Conservation (phyloP, 192 early-diverging fungal genomes). For the Endogone sp. region DNA sequence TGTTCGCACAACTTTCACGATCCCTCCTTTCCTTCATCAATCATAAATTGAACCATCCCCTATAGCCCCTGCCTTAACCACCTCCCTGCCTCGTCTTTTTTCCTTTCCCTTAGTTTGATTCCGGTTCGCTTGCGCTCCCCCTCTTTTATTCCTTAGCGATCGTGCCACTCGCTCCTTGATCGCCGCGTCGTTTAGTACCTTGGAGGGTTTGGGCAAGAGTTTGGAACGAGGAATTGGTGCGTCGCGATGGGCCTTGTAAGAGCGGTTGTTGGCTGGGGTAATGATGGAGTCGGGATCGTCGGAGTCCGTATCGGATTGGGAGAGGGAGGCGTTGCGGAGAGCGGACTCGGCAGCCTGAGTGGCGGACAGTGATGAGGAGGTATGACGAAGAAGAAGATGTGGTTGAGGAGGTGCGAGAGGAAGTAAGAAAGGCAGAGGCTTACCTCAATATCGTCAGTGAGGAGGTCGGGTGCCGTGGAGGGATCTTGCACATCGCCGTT, state of each 20-base stretch:
- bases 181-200: slow-evolving; percentile 30
- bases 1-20: too few species aligned
- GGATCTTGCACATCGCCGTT: slow-evolving; percentile 1
- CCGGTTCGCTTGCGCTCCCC: slow-evolving; percentile 25
- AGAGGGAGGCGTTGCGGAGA: neutral
- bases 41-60: slow-evolving; percentile 30
- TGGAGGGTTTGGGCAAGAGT: slow-evolving; percentile 14
- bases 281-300: neutral
- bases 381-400: too few species aligned
- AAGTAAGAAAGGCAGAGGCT: too few species aligned
- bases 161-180: slow-evolving; percentile 51
- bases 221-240: slow-evolving; percentile 22
- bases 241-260: slow-evolving; percentile 49
- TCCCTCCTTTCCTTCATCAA: too few species aligned
- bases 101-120: slow-evolving; percentile 51
- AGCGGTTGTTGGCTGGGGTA: slow-evolving; percentile 49
- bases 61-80: slow-evolving; percentile 22
- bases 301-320: neutral
- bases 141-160: slow-evolving; percentile 24
- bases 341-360: neutral
- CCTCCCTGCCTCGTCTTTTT: slow-evolving; percentile 38
- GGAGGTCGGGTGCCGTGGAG: neutral
- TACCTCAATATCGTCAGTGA: slow-evolving; percentile 5
- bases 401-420: too few species aligned
- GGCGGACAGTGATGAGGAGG: too few species aligned